Evolutionary conservation across 2,329 filamentous ascomycete species (phyloP), one percentile per base, ranked within the genome.

Genomic region (Talaromyces sp.): DNA sequence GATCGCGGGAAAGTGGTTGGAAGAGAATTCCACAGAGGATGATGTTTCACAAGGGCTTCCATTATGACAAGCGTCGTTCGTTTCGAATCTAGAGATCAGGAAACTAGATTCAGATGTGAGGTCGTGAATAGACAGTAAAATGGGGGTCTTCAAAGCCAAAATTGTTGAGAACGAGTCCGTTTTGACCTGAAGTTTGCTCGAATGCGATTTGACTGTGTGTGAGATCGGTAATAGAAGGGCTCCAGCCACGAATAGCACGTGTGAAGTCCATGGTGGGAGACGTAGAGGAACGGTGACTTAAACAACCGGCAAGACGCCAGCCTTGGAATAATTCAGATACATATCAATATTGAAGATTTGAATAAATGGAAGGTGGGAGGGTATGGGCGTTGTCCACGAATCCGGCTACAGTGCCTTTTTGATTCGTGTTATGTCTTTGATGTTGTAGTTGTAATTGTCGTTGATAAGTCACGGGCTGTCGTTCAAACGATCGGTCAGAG

Each of bases 1-100:
- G 77, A 71, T 27, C 73, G 70, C 27, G 74, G 74, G 35, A 78
- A 75, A 17, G 72, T 69, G 56, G 77, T 76, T 22, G 76, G 76
- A 57, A 77, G 70, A 59, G 75, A 77, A 63, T 77, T 74, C 76
- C 76, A 78, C 37, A 73, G 75, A 66, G 71, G 71, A 66, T 70
- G 71, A 67, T 71, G 70, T 62, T 70, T 67, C 37, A 63, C 68
- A 41, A 70, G 65, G 49, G 63, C 65, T 63, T 71, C 71, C 75
- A 77, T 78, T 61, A 67, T 69, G 37, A 35, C 13, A 17, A n/a
- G 10, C 5, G 49, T 57, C 50, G 15, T 27, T 54, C 11, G 19
- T 17, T 35, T 39, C 19, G 43, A 25, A 10, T 11, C 31, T 56
- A 15, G 15, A 39, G 3, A 11, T 22, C 7, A 3, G 25, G 39